A percentile compares a stretch with the other conserved stretches of the same genome.
phyloP scores from a whole-genome alignment of 225 moss, liverwort and hornwort species.

The Physcomitrellopsis africana region DNA sequence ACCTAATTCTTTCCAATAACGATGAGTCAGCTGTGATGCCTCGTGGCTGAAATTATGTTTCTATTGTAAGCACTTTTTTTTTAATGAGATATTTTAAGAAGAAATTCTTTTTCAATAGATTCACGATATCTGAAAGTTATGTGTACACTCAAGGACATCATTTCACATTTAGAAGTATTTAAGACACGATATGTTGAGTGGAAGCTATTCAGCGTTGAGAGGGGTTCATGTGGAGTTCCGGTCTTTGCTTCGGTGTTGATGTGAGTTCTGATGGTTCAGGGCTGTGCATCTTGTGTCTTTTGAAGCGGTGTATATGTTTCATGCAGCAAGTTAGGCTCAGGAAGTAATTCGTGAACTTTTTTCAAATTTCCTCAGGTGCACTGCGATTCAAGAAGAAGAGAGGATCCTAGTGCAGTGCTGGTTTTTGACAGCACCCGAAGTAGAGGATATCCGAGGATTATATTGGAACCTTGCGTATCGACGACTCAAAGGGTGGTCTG shows the following conservation, averaged over 20 bases:
- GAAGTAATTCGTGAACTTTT: background rate
- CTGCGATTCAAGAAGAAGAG: background rate
- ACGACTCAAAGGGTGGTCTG: too few relatives aligned
- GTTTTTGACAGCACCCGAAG: background rate
- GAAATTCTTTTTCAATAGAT: too few relatives aligned
- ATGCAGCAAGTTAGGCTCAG: background rate
- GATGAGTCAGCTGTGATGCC: too few relatives aligned
- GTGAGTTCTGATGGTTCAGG: background rate
- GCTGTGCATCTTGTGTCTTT: background rate
- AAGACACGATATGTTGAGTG: background rate
- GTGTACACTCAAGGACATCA: too few relatives aligned
- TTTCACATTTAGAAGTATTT: too few relatives aligned
- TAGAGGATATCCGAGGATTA: too few relatives aligned
- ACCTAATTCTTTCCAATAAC: too few relatives aligned
- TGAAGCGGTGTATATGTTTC: background rate
- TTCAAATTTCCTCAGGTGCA: conserved; percentile 16
- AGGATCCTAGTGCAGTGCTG: conserved; percentile 6
- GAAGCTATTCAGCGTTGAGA: background rate
- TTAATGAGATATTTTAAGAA: too few relatives aligned
- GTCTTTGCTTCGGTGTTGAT: background rate
- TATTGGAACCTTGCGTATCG: too few relatives aligned
- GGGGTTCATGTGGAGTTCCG: background rate
- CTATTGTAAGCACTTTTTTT: too few relatives aligned
- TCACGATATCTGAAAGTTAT: too few relatives aligned
- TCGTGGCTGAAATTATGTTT: too few relatives aligned